phyloP scores from a whole-genome alignment of 306 rosid species.

The Lathyrus sativus region DNA sequence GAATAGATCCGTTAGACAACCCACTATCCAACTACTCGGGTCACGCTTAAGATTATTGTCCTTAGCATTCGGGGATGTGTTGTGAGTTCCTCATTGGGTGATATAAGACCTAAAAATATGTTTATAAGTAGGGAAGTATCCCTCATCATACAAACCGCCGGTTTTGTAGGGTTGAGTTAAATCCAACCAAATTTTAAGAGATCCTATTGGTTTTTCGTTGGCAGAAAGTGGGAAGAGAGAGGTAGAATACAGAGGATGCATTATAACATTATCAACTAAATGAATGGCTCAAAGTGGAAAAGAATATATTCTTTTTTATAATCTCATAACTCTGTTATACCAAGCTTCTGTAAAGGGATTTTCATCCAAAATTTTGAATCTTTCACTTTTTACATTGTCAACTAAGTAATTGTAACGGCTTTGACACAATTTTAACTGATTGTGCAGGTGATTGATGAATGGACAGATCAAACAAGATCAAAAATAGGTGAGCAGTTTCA shows the following conservation, averaged over 20 bases:
- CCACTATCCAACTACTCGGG: neutral
- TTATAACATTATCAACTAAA: slow-evolving; percentile 3
- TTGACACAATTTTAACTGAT: slow-evolving; percentile 32
- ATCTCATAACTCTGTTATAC: slow-evolving; percentile 14
- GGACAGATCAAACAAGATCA: slow-evolving; percentile 81
- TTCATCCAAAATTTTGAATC: slow-evolving; percentile 11
- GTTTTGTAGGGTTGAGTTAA: neutral
- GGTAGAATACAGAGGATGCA: slow-evolving; percentile 6
- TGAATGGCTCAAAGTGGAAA: slow-evolving; percentile 20
- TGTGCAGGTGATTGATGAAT: slow-evolving; percentile 81
- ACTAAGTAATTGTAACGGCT: slow-evolving; percentile 21
- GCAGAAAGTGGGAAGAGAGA: neutral
- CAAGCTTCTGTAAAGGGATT: slow-evolving; percentile 11
- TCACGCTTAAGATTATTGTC: neutral
- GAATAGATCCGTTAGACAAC: neutral
- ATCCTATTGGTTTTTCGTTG: neutral
- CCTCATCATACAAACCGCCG: neutral
- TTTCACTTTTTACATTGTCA: neutral
- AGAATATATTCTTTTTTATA: slow-evolving; percentile 23
- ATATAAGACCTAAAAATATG: neutral
- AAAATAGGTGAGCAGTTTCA: slow-evolving; percentile 58
- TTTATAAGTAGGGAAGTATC: neutral
- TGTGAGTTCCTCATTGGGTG: neutral
- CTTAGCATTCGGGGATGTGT: neutral
- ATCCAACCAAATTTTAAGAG: neutral